Evolutionary conservation across 2,329 filamentous ascomycete genomes (phyloP), one percentile per base, ranked within the genome.

Genomic region (Ceratocystis cubensis): DNA sequence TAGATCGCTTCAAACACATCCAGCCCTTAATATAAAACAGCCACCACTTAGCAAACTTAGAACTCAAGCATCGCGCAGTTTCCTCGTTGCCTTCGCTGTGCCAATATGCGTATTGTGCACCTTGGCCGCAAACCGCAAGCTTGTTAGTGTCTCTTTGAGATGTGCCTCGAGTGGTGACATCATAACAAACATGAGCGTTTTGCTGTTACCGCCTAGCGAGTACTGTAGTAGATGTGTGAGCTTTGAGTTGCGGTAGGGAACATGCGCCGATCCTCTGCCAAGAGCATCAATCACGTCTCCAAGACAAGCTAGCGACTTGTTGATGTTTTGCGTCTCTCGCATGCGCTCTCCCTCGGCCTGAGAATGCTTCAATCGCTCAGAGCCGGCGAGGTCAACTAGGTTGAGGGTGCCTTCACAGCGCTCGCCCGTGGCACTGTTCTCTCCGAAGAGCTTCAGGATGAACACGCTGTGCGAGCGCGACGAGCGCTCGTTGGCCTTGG

Each of bases 101-200:
- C 91, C 91, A 71, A 96, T 95, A 71, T 96, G 91, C 30, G 91
- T 96, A 74, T 95, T 95, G 77, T 91, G 86, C 69, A 92, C 87
- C 82, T 96, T 97, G 44, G 90, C 95, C 17, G 94, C 94, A 76
- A 99, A 99, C 73, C 94, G 88, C 75, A 99, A 80, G 80, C 91
- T 96, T 57, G 92, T 96, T 74, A 96, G 80, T 2, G 92, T 96
- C 80, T 99, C 94, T 72, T 88, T 88, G 70, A 96, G 79, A 78
- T 97, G 94, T 5, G 86, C 88, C 78, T 95, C 89, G 68, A 97
- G 79, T 44, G 94, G 94, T 71, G 88, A 94, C 66, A 96, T 89
- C 92, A 97, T 97, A 74, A 97, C 91, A 75, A 99, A 96, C 94
- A 99, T 99, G 72, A 99, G 86, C 0, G 94, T 99, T 78, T 96